Conservation (phyloP, 2,329 filamentous ascomycete genomes). For the Penicillium capsulatum region DNA sequence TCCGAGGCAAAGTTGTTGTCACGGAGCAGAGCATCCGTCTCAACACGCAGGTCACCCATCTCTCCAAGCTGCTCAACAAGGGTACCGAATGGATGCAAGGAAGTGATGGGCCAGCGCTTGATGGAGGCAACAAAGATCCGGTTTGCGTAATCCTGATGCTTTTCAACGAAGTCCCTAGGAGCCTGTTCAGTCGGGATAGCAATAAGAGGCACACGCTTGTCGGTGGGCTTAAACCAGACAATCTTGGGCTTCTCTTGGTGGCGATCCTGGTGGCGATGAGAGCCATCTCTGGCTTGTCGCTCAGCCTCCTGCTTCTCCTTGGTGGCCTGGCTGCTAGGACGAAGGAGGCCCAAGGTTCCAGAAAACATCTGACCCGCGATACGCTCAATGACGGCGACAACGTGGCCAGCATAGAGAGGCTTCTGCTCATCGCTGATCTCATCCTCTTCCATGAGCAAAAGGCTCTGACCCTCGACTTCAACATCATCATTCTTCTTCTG, state of each 20-base stretch:
- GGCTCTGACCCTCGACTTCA: slow-evolving; percentile 94
- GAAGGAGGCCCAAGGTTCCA: slow-evolving; percentile 85
- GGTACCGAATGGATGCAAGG: slow-evolving; percentile 96
- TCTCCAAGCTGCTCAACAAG: slow-evolving; percentile 94
- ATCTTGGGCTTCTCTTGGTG: slow-evolving; percentile 98
- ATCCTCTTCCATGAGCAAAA: slow-evolving; percentile 94
- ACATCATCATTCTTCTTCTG: slow-evolving; percentile 99
- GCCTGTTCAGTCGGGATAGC: slow-evolving; percentile 98
- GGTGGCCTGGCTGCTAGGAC: slow-evolving; percentile 94
- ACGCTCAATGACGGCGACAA: slow-evolving; percentile 95
- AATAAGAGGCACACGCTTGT: slow-evolving; percentile 96
- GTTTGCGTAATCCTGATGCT: slow-evolving; percentile 95
- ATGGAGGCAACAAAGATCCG: slow-evolving; percentile 98
- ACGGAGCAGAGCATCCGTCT: slow-evolving; percentile 91
- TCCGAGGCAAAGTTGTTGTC: slow-evolving; percentile 99
- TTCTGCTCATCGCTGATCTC: slow-evolving; percentile 99
- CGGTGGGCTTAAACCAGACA: slow-evolving; percentile 99
- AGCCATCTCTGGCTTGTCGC: slow-evolving; percentile 82
- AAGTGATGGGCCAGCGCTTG: slow-evolving; percentile 99
- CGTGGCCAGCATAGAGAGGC: slow-evolving; percentile 91
- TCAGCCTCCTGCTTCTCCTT: slow-evolving; percentile 99
- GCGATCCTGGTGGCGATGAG: slow-evolving; percentile 70
- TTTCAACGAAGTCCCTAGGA: slow-evolving; percentile 95
- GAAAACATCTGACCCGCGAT: slow-evolving; percentile 99
- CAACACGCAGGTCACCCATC: slow-evolving; percentile 96